These are phyloP conservation scores for Russula olivacea DNA, from an alignment of 768 basidiomycete genomes.

Conservation along the genomic window DNA sequence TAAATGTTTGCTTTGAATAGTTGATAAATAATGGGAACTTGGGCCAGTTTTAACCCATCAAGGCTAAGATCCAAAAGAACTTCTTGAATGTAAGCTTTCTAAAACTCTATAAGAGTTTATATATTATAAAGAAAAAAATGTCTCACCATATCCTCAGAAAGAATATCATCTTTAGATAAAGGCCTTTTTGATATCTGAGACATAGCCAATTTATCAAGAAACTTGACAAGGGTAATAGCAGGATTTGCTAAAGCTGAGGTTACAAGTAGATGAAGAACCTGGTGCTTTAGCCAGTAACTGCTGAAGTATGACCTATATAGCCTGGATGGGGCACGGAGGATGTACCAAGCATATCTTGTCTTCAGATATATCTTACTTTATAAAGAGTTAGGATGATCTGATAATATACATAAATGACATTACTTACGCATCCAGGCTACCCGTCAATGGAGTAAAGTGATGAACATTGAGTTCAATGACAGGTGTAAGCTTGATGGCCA, in stretches of 20 bases:
- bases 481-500: constrained; percentile 36
- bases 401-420: not conserved
- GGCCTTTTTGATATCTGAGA: not conserved
- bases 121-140: not conserved
- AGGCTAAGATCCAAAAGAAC: not conserved
- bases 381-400: not conserved
- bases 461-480: constrained; percentile 49
- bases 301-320: constrained; percentile 43
- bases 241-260: constrained; percentile 22
- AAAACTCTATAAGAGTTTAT: not conserved
- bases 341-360: constrained; percentile 65
- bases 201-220: not conserved
- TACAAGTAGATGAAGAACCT: constrained; percentile 45
- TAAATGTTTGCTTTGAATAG: constrained; percentile 22
- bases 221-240: not conserved
- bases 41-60: constrained; percentile 4
- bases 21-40: constrained; percentile 3
- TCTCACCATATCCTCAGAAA: not conserved
- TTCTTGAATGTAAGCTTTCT: constrained; percentile 4
- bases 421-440: constrained; percentile 43
- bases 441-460: constrained; percentile 30
- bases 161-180: constrained; percentile 1
- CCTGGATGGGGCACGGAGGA: constrained; percentile 46
- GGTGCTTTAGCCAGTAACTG: constrained; percentile 46
- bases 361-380: constrained; percentile 57